Conservation (phyloP, 495 filamentous ascomycete species). For the Trichocladium uniseriatum region DNA sequence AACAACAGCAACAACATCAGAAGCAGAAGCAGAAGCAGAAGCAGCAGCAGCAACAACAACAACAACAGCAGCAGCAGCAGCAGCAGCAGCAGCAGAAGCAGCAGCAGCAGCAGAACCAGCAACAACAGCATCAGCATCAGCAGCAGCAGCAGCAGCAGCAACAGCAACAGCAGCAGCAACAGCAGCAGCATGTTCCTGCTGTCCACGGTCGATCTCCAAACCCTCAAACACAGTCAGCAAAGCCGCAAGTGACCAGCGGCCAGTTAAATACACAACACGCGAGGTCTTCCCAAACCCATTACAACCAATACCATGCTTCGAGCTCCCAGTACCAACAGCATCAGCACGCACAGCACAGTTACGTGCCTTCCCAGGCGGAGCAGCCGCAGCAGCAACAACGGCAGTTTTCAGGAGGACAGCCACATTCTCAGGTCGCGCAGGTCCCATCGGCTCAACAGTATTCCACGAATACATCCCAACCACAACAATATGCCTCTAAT, state of each 20-base stretch:
- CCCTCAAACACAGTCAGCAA: conserved; percentile 19
- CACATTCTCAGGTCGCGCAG: conserved; percentile 13
- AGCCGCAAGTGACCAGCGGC: conserved; percentile 14
- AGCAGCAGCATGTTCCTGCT: conserved; percentile 12
- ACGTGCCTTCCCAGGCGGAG: background rate
- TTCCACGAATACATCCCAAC: conserved; percentile 12
- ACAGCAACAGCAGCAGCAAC: conserved; percentile 15
- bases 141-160: conserved; percentile 15
- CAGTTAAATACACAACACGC: conserved; percentile 9
- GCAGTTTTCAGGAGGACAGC: conserved; percentile 19
- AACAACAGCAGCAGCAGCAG: conserved; percentile 12
- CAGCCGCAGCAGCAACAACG: conserved; percentile 19
- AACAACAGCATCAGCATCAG: conserved; percentile 11
- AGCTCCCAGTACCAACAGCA: conserved; percentile 15
- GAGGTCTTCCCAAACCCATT: conserved; percentile 13
- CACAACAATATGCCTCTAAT: conserved; percentile 14
- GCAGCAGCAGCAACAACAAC: conserved; percentile 10
- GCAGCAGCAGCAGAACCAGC: conserved; percentile 9
- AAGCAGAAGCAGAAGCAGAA: conserved; percentile 16
- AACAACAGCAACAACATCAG: conserved; percentile 10
- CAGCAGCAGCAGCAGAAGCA: conserved; percentile 21
- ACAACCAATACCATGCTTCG: conserved; percentile 16
- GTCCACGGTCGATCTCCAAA: conserved; percentile 20
- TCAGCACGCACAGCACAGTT: background rate
- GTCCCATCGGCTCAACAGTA: conserved; percentile 16